Percentiles rank a stretch among this genome's conserved stretches.
These are phyloP conservation scores for Bidens hawaiensis DNA, from an alignment of 140 eudicot species.

Conservation along the genomic window DNA sequence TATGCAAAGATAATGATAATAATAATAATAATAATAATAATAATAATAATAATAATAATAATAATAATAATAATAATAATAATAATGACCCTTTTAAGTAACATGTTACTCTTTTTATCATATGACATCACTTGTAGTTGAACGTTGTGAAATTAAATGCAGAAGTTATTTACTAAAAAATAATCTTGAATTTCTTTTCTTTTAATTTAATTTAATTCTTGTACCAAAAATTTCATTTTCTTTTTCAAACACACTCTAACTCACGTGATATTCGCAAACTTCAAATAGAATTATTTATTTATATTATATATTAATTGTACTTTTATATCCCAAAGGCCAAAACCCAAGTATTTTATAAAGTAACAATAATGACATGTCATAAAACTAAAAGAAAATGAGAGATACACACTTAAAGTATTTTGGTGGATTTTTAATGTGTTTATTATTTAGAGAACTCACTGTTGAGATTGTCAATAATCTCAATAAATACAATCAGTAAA, in stretches of 20 bases:
- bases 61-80: too few species aligned
- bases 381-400: not conserved
- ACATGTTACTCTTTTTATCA: too few species aligned
- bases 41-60: too few species aligned
- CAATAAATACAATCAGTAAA: too few species aligned
- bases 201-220: too few species aligned
- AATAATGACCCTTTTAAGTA: too few species aligned
- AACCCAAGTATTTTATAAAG: not conserved
- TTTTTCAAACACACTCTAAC: not conserved
- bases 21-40: too few species aligned
- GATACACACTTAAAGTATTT: not conserved
- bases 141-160: slow-evolving; percentile 11
- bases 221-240: not conserved
- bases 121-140: not conserved
- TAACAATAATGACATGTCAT: not conserved
- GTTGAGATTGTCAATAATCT: too few species aligned
- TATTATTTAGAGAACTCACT: too few species aligned
- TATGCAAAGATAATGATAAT: too few species aligned
- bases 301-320: not conserved
- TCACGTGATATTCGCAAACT: slow-evolving; percentile 7
- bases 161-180: not conserved
- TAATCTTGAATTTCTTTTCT: not conserved
- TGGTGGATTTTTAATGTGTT: not conserved
- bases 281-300: not conserved
- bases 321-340: not conserved